Evolutionary conservation across 108 stramenopile species (phyloP), one percentile per base, ranked within the genome.

Genomic region (Conticribra guillardii): DNA sequence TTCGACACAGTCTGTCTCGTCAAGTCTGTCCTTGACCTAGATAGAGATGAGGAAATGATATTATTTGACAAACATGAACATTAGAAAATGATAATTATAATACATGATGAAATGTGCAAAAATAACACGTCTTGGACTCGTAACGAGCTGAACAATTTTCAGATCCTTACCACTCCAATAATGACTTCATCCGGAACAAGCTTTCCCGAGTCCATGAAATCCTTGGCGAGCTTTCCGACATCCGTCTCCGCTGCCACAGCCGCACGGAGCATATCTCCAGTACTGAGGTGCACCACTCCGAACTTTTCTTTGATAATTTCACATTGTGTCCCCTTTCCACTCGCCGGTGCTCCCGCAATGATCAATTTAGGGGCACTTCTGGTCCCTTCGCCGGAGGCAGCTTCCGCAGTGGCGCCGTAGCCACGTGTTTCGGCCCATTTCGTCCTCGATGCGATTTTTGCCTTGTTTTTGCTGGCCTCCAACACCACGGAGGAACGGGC

Each of bases 181-280:
- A 99, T 97, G 41, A 98, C 87, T 27, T 96, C 94, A 65, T 99
- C 98, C 0, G 97, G 96, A 28, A 99, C 98, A 24, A 99, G 85
- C 58, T 95, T 84, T 8, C 98, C 98, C 59, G 74, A 63, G 45
- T 98, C 95, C 95, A 98, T 96, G 64, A 74, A 93, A 37, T 88
- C 88, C 69, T 95, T 94, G 8, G 93, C 95, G 54, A 66, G 7
- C 50, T 74, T 74, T 18, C 95, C 95, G 16, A 95, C 84, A 24
- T 84, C 82, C 23, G 75, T 81, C 48, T 60, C 80, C 7, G 79
- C 82, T 22, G 82, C 80, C 21, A 87, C 86, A 3, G 85, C 82
- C 1, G 83, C 84, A 45, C 92, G 80, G 16, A 94, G 82, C 89
- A 91, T 91, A 68, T 94, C 92, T 2, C 92, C 92, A 4, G 92